Base-by-base conservation (phyloP, 768 basidiomycete species). In the Russula ochroleuca region DNA sequence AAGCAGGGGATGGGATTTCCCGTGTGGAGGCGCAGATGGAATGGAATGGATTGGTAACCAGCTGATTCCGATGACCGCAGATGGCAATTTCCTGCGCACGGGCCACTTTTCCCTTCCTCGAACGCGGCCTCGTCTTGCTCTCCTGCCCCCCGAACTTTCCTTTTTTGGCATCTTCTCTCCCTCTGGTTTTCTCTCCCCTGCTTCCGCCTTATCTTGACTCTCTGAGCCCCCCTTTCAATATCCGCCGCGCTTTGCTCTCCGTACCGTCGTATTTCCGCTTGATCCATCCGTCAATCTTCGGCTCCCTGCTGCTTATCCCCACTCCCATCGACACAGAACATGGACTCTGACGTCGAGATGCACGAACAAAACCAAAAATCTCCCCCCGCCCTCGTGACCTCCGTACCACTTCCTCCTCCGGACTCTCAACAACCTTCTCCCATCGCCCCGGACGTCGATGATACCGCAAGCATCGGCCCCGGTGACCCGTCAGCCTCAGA, bases 81-180 rank as follows among this genome's bases (percentile, higher is more conserved):
- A 67, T 56, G 35, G 66, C 23, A 67, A 62, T 55, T 53, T 53
- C 64, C 61, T 66, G 67, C 67, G 67, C 67, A 65, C 58, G 67
- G 67, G 57, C 67, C 67, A 67, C 45, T 48, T 59, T 33, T 65
- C 14, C 51, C 9, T 19, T 17, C 28, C 21, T 19, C 15, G 23
- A 25, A 45, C n/a, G n/a, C n/a, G n/a, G 33, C 63, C 67, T 62
- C 45, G 53, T 56, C 67, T 61, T 62, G 62, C 69, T 66, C 68
- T 51, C 56, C 50, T 37, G 21, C 70, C 71, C 70, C 71, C 72
- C 59, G 69, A 67, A 70, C 62, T 67, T 71, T 68, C 72, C 73
- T 70, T 64, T 64, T 72, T 68, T 69, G 74, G 70, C 62, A 73
- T 70, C 68, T 69, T 70, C 69, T 68, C 23, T 23, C 65, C 60